phyloP scores from a whole-genome alignment of 2,329 filamentous ascomycete genomes.

The Trichophyton rubrum region DNA sequence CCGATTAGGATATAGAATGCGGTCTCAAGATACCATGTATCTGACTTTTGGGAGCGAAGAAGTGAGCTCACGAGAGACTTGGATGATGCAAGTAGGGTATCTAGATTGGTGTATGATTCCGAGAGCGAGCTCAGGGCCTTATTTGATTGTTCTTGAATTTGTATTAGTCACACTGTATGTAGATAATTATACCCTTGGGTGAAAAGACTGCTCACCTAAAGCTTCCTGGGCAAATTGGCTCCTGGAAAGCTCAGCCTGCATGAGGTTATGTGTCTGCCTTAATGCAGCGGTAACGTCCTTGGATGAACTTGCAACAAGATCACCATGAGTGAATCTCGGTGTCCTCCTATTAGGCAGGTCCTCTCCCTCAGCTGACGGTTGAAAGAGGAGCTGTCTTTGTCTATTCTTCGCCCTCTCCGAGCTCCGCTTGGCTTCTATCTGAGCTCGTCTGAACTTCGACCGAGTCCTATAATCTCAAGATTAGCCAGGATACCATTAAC shows the following conservation, averaged over 20 bases:
- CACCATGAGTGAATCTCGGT: slow-evolving; percentile 51
- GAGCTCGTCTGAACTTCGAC: slow-evolving; percentile 65
- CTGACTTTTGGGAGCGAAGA: slow-evolving; percentile 79
- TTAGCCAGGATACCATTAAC: slow-evolving; percentile 22
- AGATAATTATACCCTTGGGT: background rate
- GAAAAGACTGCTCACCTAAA: slow-evolving; percentile 35
- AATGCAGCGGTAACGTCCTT: slow-evolving; percentile 75
- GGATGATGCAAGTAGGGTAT: slow-evolving; percentile 62
- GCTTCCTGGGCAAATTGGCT: slow-evolving; percentile 86
- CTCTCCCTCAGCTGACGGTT: slow-evolving; percentile 44
- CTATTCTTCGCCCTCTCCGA: slow-evolving; percentile 60
- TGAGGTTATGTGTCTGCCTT: slow-evolving; percentile 72
- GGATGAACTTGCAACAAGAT: slow-evolving; percentile 61
- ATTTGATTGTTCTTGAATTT: slow-evolving; percentile 53
- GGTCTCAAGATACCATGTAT: slow-evolving; percentile 94
- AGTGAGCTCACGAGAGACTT: slow-evolving; percentile 65
- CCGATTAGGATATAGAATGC: slow-evolving; percentile 68
- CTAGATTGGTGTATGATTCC: slow-evolving; percentile 68
- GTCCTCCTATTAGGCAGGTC: slow-evolving; percentile 19
- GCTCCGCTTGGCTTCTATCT: slow-evolving; percentile 63
- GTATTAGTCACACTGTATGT: slow-evolving; percentile 6
- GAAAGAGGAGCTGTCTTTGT: slow-evolving; percentile 65
- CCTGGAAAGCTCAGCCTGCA: slow-evolving; percentile 70
- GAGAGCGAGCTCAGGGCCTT: slow-evolving; percentile 68
- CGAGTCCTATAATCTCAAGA: slow-evolving; percentile 36